These are phyloP conservation scores for Leptographium galeiforme DNA, from an alignment of 2,329 filamentous ascomycete species.

Conservation along the genomic window DNA sequence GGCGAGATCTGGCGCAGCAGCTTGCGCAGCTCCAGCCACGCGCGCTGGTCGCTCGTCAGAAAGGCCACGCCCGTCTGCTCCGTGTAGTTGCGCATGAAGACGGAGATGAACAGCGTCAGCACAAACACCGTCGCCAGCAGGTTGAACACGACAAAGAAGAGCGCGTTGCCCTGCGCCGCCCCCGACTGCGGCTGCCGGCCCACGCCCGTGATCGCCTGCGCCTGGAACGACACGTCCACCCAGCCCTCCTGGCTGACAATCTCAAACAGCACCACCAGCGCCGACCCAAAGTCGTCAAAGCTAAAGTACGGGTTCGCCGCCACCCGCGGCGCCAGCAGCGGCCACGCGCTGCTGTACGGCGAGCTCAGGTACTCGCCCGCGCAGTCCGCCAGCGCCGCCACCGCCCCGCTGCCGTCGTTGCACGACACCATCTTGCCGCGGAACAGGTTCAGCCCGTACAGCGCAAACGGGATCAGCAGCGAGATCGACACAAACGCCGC, in stretches of 20 bases:
- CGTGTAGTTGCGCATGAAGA: slow-evolving; percentile 99
- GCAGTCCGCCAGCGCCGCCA: slow-evolving; percentile 56
- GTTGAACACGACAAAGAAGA: slow-evolving; percentile 96
- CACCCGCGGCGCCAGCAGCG: slow-evolving; percentile 68
- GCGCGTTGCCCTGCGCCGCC: slow-evolving; percentile 65
- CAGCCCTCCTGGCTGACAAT: slow-evolving; percentile 98
- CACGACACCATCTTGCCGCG: slow-evolving; percentile 67
- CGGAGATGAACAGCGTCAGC: slow-evolving; percentile 91
- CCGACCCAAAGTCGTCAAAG: slow-evolving; percentile 90
- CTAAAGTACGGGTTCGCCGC: slow-evolving; percentile 74
- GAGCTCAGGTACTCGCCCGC: slow-evolving; percentile 67
- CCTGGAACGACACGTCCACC: slow-evolving; percentile 81
- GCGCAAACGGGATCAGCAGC: slow-evolving; percentile 87
- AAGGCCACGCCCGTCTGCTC: slow-evolving; percentile 97
- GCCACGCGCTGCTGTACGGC: slow-evolving; percentile 64
- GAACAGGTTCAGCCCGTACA: slow-evolving; percentile 90
- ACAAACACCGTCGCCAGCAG: slow-evolving; percentile 92
- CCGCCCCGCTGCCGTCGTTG: slow-evolving; percentile 53
- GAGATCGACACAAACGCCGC: slow-evolving; percentile 90
- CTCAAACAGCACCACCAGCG: slow-evolving; percentile 93
- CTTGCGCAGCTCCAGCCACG: slow-evolving; percentile 91
- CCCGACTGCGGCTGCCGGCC: slow-evolving; percentile 60
- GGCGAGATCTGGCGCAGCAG: slow-evolving; percentile 84
- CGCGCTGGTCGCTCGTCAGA: slow-evolving; percentile 86
- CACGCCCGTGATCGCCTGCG: slow-evolving; percentile 66